These are phyloP conservation scores for Ceratocystis colombiana DNA, from an alignment of 2,329 filamentous ascomycete genomes.

Conservation along the genomic window DNA sequence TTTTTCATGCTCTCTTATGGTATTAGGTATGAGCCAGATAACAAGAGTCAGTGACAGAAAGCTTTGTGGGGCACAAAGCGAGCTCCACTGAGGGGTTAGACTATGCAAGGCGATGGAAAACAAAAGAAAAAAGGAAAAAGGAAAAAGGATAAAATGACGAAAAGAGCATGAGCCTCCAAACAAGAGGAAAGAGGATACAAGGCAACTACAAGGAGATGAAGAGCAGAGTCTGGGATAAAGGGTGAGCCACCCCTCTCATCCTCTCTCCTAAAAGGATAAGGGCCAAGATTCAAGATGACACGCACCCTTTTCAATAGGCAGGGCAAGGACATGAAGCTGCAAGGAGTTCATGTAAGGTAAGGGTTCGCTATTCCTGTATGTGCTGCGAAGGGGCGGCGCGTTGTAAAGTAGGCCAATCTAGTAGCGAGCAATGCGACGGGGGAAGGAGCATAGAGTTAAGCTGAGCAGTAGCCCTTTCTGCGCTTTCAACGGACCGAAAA, in stretches of 20 bases:
- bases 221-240: no score
- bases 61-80: no score
- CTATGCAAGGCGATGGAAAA: no score
- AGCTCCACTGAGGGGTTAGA: no score
- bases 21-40: no score
- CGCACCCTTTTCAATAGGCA: not conserved
- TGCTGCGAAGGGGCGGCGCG: no score
- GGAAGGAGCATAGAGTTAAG: constrained; percentile 19
- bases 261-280: not conserved
- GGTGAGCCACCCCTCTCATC: no score
- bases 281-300: constrained; percentile 1
- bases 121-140: not conserved
- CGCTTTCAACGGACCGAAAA: not conserved
- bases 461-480: not conserved
- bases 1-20: no score
- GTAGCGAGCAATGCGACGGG: constrained; percentile 21
- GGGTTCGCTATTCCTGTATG: no score
- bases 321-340: not conserved
- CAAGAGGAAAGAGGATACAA: not conserved
- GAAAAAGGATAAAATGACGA: not conserved
- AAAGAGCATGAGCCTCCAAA: not conserved
- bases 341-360: not conserved
- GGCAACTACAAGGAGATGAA: not conserved
- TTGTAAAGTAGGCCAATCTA: not conserved
- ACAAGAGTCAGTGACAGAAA: no score